Base-by-base conservation (phyloP, 2,329 filamentous ascomycete species). In the Achaetomium macrosporum region DNA sequence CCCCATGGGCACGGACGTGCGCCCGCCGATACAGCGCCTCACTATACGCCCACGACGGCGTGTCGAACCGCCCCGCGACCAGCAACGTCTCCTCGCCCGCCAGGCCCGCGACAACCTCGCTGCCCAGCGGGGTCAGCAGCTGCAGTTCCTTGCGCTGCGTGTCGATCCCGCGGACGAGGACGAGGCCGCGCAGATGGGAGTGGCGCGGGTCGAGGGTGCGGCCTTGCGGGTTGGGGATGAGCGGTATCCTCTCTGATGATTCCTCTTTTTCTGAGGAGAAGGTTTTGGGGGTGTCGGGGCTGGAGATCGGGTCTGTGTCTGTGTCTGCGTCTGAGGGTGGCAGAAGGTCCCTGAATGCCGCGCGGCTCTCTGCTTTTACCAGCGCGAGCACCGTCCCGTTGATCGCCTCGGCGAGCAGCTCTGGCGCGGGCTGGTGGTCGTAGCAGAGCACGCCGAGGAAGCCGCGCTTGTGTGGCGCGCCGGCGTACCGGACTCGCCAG, bases 121-220 rank as follows among this genome's bases (percentile, higher is more conserved):
- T 11, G 3, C 72, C 51, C 7, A 84, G 71, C 0, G 87, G 86
- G 0, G 84, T 85, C 2, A 90, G 64, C 1, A 92, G 62, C 54
- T 90, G 83, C 3, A 92, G 68, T 6, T 73, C 65, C 3, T 74
- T 71, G 1, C 69, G 73, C 19, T 68, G 64, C 0, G 69, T 63
- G 62, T 91, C 84, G 53, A 91, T 81, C 5, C 83, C 85, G 1
- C 86, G 79, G n/a, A 93, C 68, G 9, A 92, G 73, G 0, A 79
- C 85, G 2, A 88, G 71, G 2, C 85, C 86, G 4, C 89, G 66
- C 13, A 79, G 75, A 19, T 72, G 72, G 0, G 81, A 85, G 61
- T 78, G 72, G 29, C 65, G 68, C 0, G 87, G 85, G 58, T 87
- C 74, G 0, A 88, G 74, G 1, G 76, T 73, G 2, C 73, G 71